Evolutionary conservation across 768 basidiomycete genomes (phyloP), one percentile per base, ranked within the genome.

Genomic region (Lepiota brunneoincarnata): DNA sequence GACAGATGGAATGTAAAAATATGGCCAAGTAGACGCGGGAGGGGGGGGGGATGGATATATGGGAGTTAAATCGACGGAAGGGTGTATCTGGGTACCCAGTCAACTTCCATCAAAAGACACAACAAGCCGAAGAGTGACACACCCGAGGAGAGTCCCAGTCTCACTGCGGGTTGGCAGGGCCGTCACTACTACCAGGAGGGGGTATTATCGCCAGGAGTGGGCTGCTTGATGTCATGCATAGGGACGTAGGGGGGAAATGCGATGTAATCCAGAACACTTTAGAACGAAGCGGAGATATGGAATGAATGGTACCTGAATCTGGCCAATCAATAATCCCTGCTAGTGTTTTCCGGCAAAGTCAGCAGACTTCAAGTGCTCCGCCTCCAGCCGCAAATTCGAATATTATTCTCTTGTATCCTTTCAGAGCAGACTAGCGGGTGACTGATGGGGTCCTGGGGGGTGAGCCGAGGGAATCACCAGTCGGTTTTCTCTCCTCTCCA

Each of bases 201-300:
- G 41, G 69, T 66, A 45, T 72, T 58, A 73, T 21, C 67, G 57
- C 21, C 75, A 61, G 10, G 66, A 59, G 56, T 80, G 78, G 45
- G 80, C 78, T 93, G 89, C 53, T 95, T 91, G 51, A 95, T 79
- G 61, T 96, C 93, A 56, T 97, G 93, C 2, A 90, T 94, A 1
- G 95, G 95, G 81, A 97, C 97, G 74, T 97, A 97, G n/a, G 93
- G 94, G 1, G 95, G 97, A n/a, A n/a, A n/a, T n/a, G n/a, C n/a
- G n/a, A n/a, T n/a, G n/a, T n/a, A n/a, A n/a, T n/a, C n/a, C n/a
- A n/a, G n/a, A n/a, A n/a, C n/a, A n/a, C 60, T 98, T 95, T 34
- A 93, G 95, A 64, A 95, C 89, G 6, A 91, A 94, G 37, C 89
- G 83, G 28, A 98, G 77, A 54, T 93, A 91, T 17, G 97, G 96